These are phyloP conservation scores for Termitomyces sp. DNA, from an alignment of 768 basidiomycete genomes.

Conservation along the genomic window DNA sequence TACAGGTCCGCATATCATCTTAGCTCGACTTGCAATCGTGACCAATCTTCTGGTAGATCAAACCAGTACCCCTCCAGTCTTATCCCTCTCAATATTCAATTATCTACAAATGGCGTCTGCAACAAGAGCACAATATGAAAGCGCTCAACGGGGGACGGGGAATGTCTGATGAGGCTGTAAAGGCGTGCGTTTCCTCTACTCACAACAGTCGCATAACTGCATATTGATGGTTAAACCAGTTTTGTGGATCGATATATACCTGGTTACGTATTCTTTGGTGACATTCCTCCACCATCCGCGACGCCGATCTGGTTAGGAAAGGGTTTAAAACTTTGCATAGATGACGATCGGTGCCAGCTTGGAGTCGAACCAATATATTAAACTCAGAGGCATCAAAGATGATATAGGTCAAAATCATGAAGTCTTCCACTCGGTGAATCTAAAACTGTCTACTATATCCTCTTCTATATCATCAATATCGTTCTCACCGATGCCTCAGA, in stretches of 20 bases:
- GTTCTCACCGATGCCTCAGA: not conserved
- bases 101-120: conserved; percentile 82
- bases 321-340: conserved; percentile 49
- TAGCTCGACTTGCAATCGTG: not conserved
- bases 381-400: not conserved
- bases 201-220: not conserved
- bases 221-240: conserved; percentile 27
- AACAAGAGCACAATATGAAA: conserved; percentile 93
- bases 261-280: conserved; percentile 83
- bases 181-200: conserved; percentile 41
- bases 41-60: conserved; percentile 10
- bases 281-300: conserved; percentile 22
- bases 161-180: conserved; percentile 77
- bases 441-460: not conserved
- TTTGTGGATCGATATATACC: conserved; percentile 95
- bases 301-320: conserved; percentile 29
- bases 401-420: not conserved
- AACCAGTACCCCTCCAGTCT: conserved; percentile 16
- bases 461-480: not conserved
- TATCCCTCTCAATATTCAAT: conserved; percentile 35
- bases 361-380: conserved; percentile 26
- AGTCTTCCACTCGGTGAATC: not conserved
- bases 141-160: conserved; percentile 76
- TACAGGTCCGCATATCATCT: conserved; percentile 50
- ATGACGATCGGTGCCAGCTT: conserved; percentile 45